A percentile compares a stretch with the other conserved stretches of the same genome.
These are phyloP conservation scores for Sphaerosporella brunnea DNA, from an alignment of 495 filamentous ascomycete genomes.

Conservation along the genomic window DNA sequence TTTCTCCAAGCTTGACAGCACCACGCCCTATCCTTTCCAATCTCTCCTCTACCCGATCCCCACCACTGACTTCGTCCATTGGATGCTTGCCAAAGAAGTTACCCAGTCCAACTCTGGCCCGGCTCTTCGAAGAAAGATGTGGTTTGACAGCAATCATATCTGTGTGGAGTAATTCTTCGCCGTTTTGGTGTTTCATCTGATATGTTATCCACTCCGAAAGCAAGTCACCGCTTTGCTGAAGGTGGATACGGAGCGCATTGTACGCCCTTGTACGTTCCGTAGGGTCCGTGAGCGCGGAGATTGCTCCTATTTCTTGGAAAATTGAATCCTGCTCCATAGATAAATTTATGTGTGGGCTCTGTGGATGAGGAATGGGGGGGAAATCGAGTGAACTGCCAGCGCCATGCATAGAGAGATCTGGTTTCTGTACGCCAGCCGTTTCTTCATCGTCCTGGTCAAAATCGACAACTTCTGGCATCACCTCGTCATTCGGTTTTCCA, in stretches of 20 bases:
- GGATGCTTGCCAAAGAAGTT: too few species aligned
- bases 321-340: too few species aligned
- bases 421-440: too few species aligned
- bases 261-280: constrained; percentile 18
- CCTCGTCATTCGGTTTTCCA: constrained; percentile 17
- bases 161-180: constrained; percentile 11
- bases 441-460: constrained; percentile 18
- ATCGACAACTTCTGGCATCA: constrained; percentile 23
- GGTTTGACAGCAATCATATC: not conserved
- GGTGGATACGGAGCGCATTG: constrained; percentile 12
- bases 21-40: not conserved
- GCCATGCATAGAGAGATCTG: too few species aligned
- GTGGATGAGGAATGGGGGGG: too few species aligned
- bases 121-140: not conserved
- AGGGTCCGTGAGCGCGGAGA: constrained; percentile 9
- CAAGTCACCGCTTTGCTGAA: constrained; percentile 1
- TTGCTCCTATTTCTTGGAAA: constrained; percentile 13
- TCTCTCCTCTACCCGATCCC: not conserved
- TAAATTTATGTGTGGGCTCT: too few species aligned
- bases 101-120: not conserved
- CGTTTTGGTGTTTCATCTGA: constrained; percentile 23
- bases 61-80: too few species aligned
- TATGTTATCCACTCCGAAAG: constrained; percentile 16
- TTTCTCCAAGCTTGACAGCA: constrained; percentile 4
- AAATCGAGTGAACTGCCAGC: too few species aligned